Evolutionary conservation across 192 early-diverging fungal species (phyloP).

Genomic region (Linnemannia elongata): DNA sequence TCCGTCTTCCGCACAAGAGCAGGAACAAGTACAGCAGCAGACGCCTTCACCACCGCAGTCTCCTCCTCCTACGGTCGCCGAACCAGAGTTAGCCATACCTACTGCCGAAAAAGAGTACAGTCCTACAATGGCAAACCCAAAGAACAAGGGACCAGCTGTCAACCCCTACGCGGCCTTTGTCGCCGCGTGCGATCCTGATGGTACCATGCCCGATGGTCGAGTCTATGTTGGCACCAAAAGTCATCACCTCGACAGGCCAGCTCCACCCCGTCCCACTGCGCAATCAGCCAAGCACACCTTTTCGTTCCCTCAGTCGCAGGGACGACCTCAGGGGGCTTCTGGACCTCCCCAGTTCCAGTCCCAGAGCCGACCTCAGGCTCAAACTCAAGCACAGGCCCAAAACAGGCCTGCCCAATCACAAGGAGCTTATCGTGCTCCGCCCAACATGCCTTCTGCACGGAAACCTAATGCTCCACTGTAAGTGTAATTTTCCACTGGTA

Average conservation of each 20-base stretch:
- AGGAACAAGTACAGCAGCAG: not conserved
- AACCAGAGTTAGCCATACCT: not conserved
- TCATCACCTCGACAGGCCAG: conserved; percentile 26
- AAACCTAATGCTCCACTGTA: not conserved
- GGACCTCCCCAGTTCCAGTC: not conserved
- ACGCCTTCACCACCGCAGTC: not conserved
- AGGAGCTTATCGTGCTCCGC: not conserved
- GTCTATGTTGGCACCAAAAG: conserved; percentile 29
- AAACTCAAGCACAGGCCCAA: not conserved
- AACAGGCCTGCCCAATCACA: not conserved
- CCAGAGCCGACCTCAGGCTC: not conserved
- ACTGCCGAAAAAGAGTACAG: too few species aligned
- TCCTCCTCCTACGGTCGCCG: not conserved
- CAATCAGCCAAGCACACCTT: not conserved
- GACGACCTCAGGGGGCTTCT: not conserved
- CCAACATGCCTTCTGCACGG: not conserved
- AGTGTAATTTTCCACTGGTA: not conserved
- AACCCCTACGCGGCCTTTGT: conserved; percentile 33
- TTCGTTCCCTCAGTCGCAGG: not conserved
- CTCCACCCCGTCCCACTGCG: not conserved
- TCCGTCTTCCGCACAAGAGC: not conserved
- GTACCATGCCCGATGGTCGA: conserved; percentile 35
- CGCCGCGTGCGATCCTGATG: conserved; percentile 16
- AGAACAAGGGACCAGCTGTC: not conserved
- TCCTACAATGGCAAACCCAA: not conserved